Evolutionary conservation across 208 protist genomes (phyloP).

Genomic region (Leishmania aethiopica): DNA sequence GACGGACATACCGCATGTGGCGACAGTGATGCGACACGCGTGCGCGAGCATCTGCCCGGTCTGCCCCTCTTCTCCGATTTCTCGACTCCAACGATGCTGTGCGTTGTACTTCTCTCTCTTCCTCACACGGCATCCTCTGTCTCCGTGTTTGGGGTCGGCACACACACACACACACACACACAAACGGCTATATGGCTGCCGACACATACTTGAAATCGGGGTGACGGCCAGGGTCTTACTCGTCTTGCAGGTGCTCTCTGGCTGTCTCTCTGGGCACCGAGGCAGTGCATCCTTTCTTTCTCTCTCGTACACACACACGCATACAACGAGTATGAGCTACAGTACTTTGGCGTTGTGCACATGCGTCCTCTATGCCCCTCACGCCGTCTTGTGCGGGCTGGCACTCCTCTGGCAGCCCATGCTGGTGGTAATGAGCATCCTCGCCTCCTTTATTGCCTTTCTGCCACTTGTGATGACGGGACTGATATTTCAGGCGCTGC

Average conservation of each 20-base stretch:
- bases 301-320: background rate
- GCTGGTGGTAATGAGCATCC: conserved; percentile 20
- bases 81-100: background rate
- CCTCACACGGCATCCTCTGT: background rate
- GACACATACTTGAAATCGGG: background rate
- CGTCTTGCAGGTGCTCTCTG: background rate
- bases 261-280: background rate
- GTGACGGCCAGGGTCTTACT: background rate
- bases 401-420: conserved; percentile 22
- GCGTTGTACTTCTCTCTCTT: background rate
- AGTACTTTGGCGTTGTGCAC: conserved; percentile 15
- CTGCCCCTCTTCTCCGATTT: background rate
- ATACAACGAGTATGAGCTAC: background rate
- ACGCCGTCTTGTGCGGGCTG: conserved; percentile 12
- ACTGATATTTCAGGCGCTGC: conserved; percentile 6
- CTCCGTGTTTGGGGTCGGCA: background rate
- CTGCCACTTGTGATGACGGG: conserved; percentile 17
- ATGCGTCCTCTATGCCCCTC: conserved; percentile 26
- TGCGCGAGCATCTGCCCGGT: background rate
- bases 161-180: background rate
- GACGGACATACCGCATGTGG: background rate
- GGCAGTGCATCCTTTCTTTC: background rate
- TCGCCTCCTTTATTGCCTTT: conserved; percentile 18
- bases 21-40: background rate
- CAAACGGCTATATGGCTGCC: background rate